Evolutionary conservation across 1,139 yeast genomes (phyloP).

Genomic region (Yamadazyma spencermartinsiae): DNA sequence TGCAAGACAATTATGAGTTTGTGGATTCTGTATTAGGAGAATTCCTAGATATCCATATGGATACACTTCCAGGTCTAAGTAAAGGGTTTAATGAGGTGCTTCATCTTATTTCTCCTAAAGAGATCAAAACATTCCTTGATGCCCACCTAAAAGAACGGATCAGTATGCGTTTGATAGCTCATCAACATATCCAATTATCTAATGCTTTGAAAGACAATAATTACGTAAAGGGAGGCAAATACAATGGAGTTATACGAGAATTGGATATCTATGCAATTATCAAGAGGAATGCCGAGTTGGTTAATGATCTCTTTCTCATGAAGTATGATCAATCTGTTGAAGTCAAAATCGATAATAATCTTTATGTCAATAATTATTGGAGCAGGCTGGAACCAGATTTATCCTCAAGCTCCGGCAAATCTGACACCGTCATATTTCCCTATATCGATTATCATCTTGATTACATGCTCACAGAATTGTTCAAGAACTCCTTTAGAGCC

Average conservation of each 20-base stretch:
- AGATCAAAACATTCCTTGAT: conserved; percentile 65
- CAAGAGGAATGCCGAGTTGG: conserved; percentile 65
- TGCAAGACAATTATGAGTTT: conserved; percentile 55
- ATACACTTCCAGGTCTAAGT: conserved; percentile 77
- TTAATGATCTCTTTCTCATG: conserved; percentile 76
- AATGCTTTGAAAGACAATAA: conserved; percentile 31
- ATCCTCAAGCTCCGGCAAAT: conserved; percentile 14
- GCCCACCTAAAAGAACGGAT: conserved; percentile 82
- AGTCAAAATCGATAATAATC: conserved; percentile 52
- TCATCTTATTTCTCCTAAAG: conserved; percentile 47
- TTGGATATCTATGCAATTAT: conserved; percentile 64
- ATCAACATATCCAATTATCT: conserved; percentile 70
- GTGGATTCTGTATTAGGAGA: conserved; percentile 48
- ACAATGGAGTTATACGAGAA: conserved; percentile 70
- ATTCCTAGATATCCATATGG: conserved; percentile 75
- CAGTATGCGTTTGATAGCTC: conserved; percentile 79
- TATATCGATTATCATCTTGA: conserved; percentile 87
- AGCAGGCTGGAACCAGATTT: conserved; percentile 29
- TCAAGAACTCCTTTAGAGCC: conserved; percentile 85
- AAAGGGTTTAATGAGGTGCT: conserved; percentile 80
- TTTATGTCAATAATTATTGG: conserved; percentile 36
- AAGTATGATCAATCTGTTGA: conserved; percentile 77
- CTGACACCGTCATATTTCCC: conserved; percentile 49
- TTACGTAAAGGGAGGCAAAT: conserved; percentile 39
- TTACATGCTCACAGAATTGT: conserved; percentile 80